Evolutionary conservation across 495 filamentous ascomycete genomes (phyloP), one percentile per base, ranked within the genome.

Genomic region (Neurospora sp.): DNA sequence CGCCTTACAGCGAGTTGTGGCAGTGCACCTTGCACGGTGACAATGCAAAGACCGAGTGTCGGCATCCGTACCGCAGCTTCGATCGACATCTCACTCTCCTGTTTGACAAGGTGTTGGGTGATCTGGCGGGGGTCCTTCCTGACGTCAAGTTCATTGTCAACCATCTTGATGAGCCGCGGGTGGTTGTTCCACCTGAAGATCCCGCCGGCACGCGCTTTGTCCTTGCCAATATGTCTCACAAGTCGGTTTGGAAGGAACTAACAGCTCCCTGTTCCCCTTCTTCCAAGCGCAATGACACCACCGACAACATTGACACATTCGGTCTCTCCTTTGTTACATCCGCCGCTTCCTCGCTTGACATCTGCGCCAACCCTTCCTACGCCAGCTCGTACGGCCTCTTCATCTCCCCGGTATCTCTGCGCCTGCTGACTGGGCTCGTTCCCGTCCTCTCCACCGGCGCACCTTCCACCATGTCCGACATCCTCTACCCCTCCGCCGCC

Each of bases 91-190:
- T 76, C 2, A 41, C 61, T 1, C n/a, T 70, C 0, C 37, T 78
- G 31, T 75, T 81, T 40, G 72, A 80, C 39, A 71, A 14, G 2
- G 89, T 93, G 84, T 84, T 94, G 72, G 78, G 84, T n/a, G 78
- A 84, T 1, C 90, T 94, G 76, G 82, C 84, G 3, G 76, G 87
- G 59, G 84, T 84, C 70, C 79, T 93, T 40, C 93, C 92, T 0
- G 88, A 94, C 75, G 90, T 94, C 86, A 88, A 91, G 73, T 79
- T 96, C 61, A 88, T 90, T 0, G 90, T 94, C 78, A 96, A 95
- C 78, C 83, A 88, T 12, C 89, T 94, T 72, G 92, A 96, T 75
- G 93, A 94, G 76, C 90, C 90, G 27, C 83, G 90, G 5, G 89
- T 95, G 4, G 79, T 93, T 17, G 80, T 93, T 4, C 88, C 90